Base-by-base conservation (phyloP, 495 filamentous ascomycete species). In the Lepraria neglecta region DNA sequence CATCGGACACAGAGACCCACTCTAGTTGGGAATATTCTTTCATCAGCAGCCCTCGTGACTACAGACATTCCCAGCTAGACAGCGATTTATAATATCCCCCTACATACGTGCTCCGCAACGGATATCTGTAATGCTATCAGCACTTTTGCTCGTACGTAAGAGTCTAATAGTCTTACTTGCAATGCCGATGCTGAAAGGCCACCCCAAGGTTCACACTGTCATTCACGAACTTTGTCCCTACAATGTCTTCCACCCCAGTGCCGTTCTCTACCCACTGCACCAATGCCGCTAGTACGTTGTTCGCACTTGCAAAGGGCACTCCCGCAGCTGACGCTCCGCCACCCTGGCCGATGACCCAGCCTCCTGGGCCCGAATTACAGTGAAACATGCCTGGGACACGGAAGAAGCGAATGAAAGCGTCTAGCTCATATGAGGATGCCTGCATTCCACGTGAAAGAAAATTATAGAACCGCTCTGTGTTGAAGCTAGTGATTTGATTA, bases 231-330 rank as follows among this genome's bases (percentile, higher is more conserved):
- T 83, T 84, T 1, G 77, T 76, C 15, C 82, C 82, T 47, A 73
- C 65, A 17, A 86, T 72, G 19, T 70, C 76, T 30, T 82, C 80
- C 0, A 83, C 83, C 6, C 81, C 76, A 21, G 74, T 70, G 0
- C 77, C 81, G 1, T 82, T 70, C 69, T 87, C 84, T 1, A 86
- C 82, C 84, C 83, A 87, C 15, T 70, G 66, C 11, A 85, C 79
- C 67, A 87, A 72, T 4, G 82, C 78, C 64, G 77, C 77, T 12
- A 84, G 73, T 1, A 82, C 76, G 63, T 80, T 80, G 33, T 72
- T 65, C 46, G 73, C 67, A 17, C 17, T 35, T 28, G 67, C 61
- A 53, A 68, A 72, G 0, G 72, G 74, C 14, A 75, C 64, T 12
- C 45, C 68, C 2, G 71, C 69, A 28, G 66, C 69, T 15, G 72